These are phyloP conservation scores for Macrolepiota albuminosa DNA, from an alignment of 768 basidiomycete genomes.

Conservation along the genomic window DNA sequence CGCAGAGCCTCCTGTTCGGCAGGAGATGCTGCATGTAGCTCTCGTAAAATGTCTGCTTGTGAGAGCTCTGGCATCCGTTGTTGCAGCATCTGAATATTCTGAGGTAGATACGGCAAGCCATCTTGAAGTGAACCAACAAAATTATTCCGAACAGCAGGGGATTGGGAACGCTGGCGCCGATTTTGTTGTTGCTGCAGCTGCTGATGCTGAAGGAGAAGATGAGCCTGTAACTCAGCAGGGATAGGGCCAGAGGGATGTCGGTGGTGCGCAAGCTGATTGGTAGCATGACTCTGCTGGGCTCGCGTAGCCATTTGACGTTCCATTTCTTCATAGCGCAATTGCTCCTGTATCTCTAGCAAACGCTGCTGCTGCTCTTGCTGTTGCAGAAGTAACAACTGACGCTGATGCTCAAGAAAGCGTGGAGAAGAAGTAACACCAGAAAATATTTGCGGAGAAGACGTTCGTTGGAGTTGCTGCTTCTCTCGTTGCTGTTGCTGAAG, in stretches of 20 bases:
- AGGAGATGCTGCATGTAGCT: constrained; percentile 51
- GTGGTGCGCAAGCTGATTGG: constrained; percentile 30
- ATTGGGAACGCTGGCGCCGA: constrained; percentile 41
- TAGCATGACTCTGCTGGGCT: constrained; percentile 32
- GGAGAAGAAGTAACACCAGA: constrained; percentile 67
- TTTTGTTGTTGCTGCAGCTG: constrained; percentile 48
- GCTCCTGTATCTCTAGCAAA: constrained; percentile 59
- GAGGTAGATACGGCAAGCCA: constrained; percentile 49
- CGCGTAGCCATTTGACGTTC: constrained; percentile 55
- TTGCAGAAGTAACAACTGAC: constrained; percentile 63
- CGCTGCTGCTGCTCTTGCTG: constrained; percentile 61
- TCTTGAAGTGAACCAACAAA: constrained; percentile 43
- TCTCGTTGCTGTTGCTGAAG: constrained; percentile 49
- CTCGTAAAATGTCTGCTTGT: constrained; percentile 62
- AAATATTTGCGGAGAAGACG: constrained; percentile 72
- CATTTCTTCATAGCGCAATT: constrained; percentile 58
- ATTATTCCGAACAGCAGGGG: constrained; percentile 33
- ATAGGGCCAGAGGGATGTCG: constrained; percentile 41
- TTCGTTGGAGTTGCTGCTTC: constrained; percentile 43
- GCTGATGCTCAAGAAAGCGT: constrained; percentile 73
- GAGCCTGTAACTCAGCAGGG: constrained; percentile 45
- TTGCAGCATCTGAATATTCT: constrained; percentile 70
- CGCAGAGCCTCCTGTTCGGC: constrained; percentile 68
- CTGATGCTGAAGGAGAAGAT: constrained; percentile 36
- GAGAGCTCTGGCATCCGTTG: constrained; percentile 74